Conservation (phyloP, 768 basidiomycete species). For the Suillus subalutaceus region DNA sequence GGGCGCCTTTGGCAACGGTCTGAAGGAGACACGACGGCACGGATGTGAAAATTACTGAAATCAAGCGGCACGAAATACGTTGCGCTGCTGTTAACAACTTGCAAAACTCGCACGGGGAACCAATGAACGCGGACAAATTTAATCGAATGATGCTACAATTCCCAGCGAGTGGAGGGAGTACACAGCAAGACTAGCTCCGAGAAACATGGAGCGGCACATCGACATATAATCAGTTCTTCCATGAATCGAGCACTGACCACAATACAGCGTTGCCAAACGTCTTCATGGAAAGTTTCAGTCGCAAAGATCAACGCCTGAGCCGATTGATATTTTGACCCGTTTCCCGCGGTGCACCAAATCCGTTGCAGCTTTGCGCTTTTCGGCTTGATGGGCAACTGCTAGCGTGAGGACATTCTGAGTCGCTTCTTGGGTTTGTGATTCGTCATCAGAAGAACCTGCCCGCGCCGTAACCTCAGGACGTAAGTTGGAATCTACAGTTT, state of each 20-base stretch:
- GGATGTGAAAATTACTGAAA: neutral
- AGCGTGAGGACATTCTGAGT: conserved; percentile 32
- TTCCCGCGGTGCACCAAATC: conserved; percentile 38
- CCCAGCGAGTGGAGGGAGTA: neutral
- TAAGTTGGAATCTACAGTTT: neutral
- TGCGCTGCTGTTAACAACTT: neutral
- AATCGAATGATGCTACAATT: neutral
- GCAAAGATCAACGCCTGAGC: conserved; percentile 70
- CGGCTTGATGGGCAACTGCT: conserved; percentile 19
- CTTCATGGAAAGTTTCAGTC: conserved; percentile 46
- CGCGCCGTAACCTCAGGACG: neutral
- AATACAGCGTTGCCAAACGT: conserved; percentile 9
- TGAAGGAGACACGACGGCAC: neutral
- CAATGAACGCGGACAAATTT: neutral
- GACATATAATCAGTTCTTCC: neutral
- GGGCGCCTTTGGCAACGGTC: neutral
- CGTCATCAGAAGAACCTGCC: conserved; percentile 16
- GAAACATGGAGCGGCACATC: neutral
- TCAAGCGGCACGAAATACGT: neutral
- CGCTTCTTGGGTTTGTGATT: conserved; percentile 46
- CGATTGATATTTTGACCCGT: conserved; percentile 74
- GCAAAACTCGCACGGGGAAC: neutral
- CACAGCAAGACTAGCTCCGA: neutral
- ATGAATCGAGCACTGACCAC: conserved; percentile 2
- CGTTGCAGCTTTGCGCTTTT: conserved; percentile 37